phyloP scores from a whole-genome alignment of 2,329 filamentous ascomycete species.

The Curvularia hawaiiensis region DNA sequence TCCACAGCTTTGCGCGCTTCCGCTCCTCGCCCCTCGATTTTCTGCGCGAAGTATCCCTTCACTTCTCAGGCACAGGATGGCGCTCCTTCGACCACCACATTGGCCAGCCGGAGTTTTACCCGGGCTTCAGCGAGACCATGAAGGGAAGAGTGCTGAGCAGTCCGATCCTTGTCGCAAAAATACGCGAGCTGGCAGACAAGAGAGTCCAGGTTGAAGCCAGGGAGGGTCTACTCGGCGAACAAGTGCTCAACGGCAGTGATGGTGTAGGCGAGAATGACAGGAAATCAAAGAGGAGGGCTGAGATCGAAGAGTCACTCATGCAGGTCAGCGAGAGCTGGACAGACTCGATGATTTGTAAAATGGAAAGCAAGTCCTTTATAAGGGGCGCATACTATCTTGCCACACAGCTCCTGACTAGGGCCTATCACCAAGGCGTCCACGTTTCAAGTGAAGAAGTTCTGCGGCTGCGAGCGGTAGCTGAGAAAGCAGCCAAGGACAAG shows the following conservation, averaged over 20 bases:
- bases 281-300: conserved; percentile 65
- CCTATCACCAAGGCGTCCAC: conserved; percentile 97
- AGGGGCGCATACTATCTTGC: conserved; percentile 86
- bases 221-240: conserved; percentile 67
- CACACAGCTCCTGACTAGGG: conserved; percentile 86
- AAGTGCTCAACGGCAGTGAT: conserved; percentile 27
- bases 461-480: conserved; percentile 78
- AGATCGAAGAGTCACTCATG: conserved; percentile 74
- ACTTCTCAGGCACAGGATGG: conserved; percentile 94
- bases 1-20: conserved; percentile 87
- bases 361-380: conserved; percentile 94
- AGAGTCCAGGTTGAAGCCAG: conserved; percentile 77
- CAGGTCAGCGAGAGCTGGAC: conserved; percentile 87
- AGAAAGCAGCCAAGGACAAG: conserved; percentile 81
- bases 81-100: conserved; percentile 89
- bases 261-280: conserved; percentile 47
- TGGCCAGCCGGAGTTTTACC: conserved; percentile 91
- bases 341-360: conserved; percentile 98
- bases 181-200: conserved; percentile 75
- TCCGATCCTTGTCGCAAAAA: conserved; percentile 73
- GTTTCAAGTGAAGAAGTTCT: conserved; percentile 94
- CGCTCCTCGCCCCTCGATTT: conserved; percentile 76
- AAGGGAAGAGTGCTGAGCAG: conserved; percentile 77
- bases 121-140: conserved; percentile 91
- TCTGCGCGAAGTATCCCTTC: conserved; percentile 88